A percentile compares a stretch with the other conserved stretches of the same genome.
phyloP scores from a whole-genome alignment of 2,329 filamentous ascomycete genomes.

The Clonostachys chloroleuca region DNA sequence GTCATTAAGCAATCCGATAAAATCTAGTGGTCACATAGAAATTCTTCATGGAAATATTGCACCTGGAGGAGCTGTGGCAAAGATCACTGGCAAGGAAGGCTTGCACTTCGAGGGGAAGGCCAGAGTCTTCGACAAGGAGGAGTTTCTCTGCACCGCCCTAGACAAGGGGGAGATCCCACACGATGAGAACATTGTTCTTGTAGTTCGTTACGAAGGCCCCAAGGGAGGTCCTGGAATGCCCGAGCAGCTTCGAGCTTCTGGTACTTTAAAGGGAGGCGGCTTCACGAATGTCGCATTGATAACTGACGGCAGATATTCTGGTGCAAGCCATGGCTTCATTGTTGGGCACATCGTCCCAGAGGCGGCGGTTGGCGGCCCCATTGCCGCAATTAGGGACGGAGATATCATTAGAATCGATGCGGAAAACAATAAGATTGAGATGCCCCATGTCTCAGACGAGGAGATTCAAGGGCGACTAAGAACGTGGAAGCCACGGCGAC shows the following conservation, averaged over 20 bases:
- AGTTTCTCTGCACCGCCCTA: slow-evolving; percentile 71
- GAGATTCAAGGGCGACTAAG: slow-evolving; percentile 56
- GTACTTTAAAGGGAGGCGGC: slow-evolving; percentile 87
- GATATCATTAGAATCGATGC: slow-evolving; percentile 81
- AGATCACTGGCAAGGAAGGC: slow-evolving; percentile 95
- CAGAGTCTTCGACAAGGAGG: slow-evolving; percentile 82
- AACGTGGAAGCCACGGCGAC: slow-evolving; percentile 58
- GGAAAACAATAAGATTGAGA: slow-evolving; percentile 62
- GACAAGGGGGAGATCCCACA: slow-evolving; percentile 56
- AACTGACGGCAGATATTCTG: slow-evolving; percentile 73
- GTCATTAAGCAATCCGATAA: slow-evolving; percentile 69
- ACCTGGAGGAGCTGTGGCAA: slow-evolving; percentile 85
- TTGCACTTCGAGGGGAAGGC: slow-evolving; percentile 76
- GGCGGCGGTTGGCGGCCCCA: slow-evolving; percentile 80
- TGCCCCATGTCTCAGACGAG: slow-evolving; percentile 56
- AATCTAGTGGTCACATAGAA: slow-evolving; percentile 80
- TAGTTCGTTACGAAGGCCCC: slow-evolving; percentile 90
- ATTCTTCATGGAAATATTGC: slow-evolving; percentile 85
- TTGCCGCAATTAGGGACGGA: slow-evolving; percentile 74
- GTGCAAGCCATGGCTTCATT: slow-evolving; percentile 80
- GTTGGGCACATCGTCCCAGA: slow-evolving; percentile 88
- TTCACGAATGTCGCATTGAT: slow-evolving; percentile 72
- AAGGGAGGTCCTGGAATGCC: slow-evolving; percentile 94
- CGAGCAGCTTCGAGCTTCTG: slow-evolving; percentile 90
- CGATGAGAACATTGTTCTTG: slow-evolving; percentile 77